Evolutionary conservation across 2,329 filamentous ascomycete genomes (phyloP).

Genomic region (Ophiobolus disseminans): DNA sequence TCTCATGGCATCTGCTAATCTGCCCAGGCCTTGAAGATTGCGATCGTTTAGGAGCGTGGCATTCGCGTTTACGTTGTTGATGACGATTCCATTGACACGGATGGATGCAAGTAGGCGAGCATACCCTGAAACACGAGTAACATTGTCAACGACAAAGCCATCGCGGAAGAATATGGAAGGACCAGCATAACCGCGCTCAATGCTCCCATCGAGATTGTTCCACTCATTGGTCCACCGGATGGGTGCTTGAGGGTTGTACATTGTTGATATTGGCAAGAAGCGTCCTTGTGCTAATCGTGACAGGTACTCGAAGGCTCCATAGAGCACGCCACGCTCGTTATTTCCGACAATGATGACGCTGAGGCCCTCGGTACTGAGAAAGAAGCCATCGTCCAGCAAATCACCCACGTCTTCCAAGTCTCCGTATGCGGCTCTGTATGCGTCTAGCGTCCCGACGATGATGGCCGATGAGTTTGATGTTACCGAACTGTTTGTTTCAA

Average conservation of each 20-base stretch:
- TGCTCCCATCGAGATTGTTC: constrained; percentile 73
- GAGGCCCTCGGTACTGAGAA: constrained; percentile 58
- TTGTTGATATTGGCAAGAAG: constrained; percentile 56
- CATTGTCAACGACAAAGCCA: constrained; percentile 63
- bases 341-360: constrained; percentile 66
- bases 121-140: constrained; percentile 67
- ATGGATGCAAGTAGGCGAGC: constrained; percentile 72
- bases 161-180: constrained; percentile 72
- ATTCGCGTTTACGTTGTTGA: constrained; percentile 78
- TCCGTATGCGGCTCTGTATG: constrained; percentile 51
- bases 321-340: constrained; percentile 72
- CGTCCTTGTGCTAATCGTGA: constrained; percentile 69
- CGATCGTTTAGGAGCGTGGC: constrained; percentile 60
- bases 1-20: constrained; percentile 70
- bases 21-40: constrained; percentile 67
- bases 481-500: constrained; percentile 44
- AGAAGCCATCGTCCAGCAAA: constrained; percentile 67
- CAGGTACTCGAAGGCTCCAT: constrained; percentile 73
- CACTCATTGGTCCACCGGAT: constrained; percentile 77
- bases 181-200: constrained; percentile 73
- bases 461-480: constrained; percentile 45
- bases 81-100: constrained; percentile 69
- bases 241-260: constrained; percentile 64
- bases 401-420: constrained; percentile 43
- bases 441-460: constrained; percentile 58